Evolutionary conservation across 2,329 filamentous ascomycete species (phyloP), one percentile per base, ranked within the genome.

Genomic region (Grosmannia penicillata): DNA sequence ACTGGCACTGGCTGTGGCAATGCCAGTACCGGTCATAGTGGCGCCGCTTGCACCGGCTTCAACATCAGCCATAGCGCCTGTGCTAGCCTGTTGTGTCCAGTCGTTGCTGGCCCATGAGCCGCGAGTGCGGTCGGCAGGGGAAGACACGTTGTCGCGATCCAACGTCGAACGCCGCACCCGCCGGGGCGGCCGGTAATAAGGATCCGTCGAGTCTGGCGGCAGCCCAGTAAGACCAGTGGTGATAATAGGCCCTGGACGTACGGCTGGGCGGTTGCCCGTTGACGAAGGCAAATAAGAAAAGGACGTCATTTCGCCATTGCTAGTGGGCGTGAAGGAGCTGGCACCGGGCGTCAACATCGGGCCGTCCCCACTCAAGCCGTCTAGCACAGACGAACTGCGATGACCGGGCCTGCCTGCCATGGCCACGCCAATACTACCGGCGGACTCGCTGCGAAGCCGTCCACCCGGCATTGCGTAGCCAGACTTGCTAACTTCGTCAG

Each of bases 141-240:
- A 55, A 42, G 56, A 57, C n/a, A 73, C 57, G 1, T 74, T 82
- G 21, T 78, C 54, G 3, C 51, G 23, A 17, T 77, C 54, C 3
- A 53, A 3, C 2, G 55, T 56, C 5, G 45, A 39, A 5, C 52
- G 47, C 24, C 55, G 50, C 28, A 80, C 72, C 39, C 75, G 68
- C 46, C 87, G 69, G 14, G 87, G 89, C 15, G 85, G 84, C 34
- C 89, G 78, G 54, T 94, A 96, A 53, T 91, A 96, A 0, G 84
- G 84, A 54, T 93, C 85, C 2, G 72, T 62, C 11, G 68, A 54
- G 45, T 78, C 69, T 24, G 65, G 54, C 22, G 64, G 58, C 5
- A 66, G 27, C 17, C 23, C 33, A 11, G 26, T 8, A 25, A 10
- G 28, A 11, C 25, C 13, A 15, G 24, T 27, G 18, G 7, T 26